phyloP scores from a whole-genome alignment of 768 basidiomycete genomes.

The Podaxis rugospora region DNA sequence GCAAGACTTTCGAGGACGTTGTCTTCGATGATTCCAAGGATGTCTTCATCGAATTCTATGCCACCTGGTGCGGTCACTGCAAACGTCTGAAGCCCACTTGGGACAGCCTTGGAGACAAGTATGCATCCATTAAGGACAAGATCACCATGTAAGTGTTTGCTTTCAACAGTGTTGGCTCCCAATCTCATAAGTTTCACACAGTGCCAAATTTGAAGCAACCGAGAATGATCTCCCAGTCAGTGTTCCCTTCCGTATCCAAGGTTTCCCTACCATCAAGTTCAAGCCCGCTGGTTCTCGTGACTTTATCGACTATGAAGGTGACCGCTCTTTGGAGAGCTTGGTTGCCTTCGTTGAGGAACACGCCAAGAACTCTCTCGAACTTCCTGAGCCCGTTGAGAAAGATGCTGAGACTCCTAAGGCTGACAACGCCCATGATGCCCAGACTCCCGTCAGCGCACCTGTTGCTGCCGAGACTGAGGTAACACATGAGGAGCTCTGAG shows the following conservation, averaged over 20 bases:
- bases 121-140: slow-evolving; percentile 66
- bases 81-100: slow-evolving; percentile 94
- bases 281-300: slow-evolving; percentile 82
- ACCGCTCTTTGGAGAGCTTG: slow-evolving; percentile 81
- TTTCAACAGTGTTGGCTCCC: background rate
- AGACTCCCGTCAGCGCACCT: slow-evolving; percentile 29
- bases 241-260: slow-evolving; percentile 81
- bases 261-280: slow-evolving; percentile 97
- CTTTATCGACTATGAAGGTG: slow-evolving; percentile 93
- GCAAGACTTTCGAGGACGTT: slow-evolving; percentile 84
- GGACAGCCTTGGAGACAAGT: slow-evolving; percentile 88
- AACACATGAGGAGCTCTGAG: slow-evolving; percentile 44
- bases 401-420: slow-evolving; percentile 13
- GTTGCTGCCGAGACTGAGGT: slow-evolving; percentile 21
- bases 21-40: slow-evolving; percentile 88
- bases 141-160: slow-evolving; percentile 62
- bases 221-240: slow-evolving; percentile 93
- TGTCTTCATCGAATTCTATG: slow-evolving; percentile 96
- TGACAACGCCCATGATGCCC: slow-evolving; percentile 26
- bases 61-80: slow-evolving; percentile 97
- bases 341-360: slow-evolving; percentile 79
- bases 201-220: slow-evolving; percentile 94
- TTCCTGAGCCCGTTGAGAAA: slow-evolving; percentile 21
- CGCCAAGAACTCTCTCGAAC: slow-evolving; percentile 68
- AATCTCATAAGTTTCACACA: slow-evolving; percentile 25